Conservation (phyloP, 2,329 filamentous ascomycete genomes). For the Rugonectria rugulosa region DNA sequence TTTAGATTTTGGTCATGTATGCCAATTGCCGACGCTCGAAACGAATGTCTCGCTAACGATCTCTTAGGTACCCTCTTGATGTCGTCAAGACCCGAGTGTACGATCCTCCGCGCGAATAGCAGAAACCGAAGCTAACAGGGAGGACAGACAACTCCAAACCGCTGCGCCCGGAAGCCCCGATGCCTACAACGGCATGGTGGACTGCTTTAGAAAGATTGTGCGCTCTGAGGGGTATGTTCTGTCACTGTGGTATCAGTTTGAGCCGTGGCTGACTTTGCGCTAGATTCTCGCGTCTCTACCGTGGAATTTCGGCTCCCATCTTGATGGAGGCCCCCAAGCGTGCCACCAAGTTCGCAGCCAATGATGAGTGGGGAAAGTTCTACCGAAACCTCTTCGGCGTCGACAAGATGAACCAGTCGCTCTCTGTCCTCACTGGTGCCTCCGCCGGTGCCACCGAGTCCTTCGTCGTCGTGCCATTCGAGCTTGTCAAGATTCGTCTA, state of each 20-base stretch:
- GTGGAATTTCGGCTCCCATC: constrained; percentile 93
- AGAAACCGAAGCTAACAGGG: constrained; percentile 29
- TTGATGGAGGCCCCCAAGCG: constrained; percentile 95
- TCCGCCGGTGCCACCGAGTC: constrained; percentile 94
- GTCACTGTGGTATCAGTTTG: neutral
- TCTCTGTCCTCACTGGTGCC: constrained; percentile 92
- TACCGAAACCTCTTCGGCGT: constrained; percentile 88
- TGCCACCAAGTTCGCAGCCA: constrained; percentile 98
- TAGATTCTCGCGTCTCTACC: constrained; percentile 89
- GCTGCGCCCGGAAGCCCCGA: constrained; percentile 77
- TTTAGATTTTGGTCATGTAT: constrained; percentile 87
- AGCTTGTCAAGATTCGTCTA: constrained; percentile 97
- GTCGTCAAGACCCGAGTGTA: constrained; percentile 98
- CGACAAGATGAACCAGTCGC: constrained; percentile 86
- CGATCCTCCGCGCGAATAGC: constrained; percentile 48
- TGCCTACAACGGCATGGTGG: constrained; percentile 94
- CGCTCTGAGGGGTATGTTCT: constrained; percentile 82
- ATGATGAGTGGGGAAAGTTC: constrained; percentile 96
- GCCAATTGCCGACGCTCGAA: constrained; percentile 37
- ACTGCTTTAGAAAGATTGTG: constrained; percentile 98
- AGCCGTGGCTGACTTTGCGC: constrained; percentile 25
- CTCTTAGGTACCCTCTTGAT: constrained; percentile 90
- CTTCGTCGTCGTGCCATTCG: constrained; percentile 97
- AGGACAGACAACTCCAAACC: constrained; percentile 81
- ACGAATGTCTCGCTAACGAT: constrained; percentile 16